Evolutionary conservation across 2,329 filamentous ascomycete genomes (phyloP), one percentile per base, ranked within the genome.

Genomic region (Thelonectria rubi): DNA sequence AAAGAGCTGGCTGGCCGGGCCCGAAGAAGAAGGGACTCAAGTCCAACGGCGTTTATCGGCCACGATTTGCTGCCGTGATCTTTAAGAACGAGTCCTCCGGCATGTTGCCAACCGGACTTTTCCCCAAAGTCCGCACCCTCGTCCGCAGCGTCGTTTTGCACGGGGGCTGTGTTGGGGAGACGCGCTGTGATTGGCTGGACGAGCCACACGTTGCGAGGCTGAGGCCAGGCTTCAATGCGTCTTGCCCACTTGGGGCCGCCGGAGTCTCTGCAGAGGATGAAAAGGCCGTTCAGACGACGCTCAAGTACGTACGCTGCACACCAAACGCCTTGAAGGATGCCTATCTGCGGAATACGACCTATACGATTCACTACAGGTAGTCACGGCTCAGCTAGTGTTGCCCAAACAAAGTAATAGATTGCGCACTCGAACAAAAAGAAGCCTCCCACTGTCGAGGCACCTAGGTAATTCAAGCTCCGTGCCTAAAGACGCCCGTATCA

Each of bases 401-500:
- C 24, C 34, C 21, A 51, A 57, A 18, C 48, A 58, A 46, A 62
- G 66, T 49, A 59, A 57, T 63, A 52, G 66, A 69, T 65, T 66
- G 63, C 51, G 42, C 70, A 67, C 60, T 72, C 66, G 68, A 72
- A 69, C 59, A 64, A 69, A n/a, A 65, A 69, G 66, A 69, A 66
- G 67, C 70, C 67, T 62, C 67, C 11, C 58, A 58, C 56, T 67
- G 51, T 57, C 30, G 55, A 70, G 68, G 64, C 65, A 66, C 66
- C 63, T 67, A 54, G 26, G 26, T 30, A 30, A 67, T 64, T 70
- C 66, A 72, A 72, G 69, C 70, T 67, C 70, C 70, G 65, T 69
- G 63, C 70, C 67, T 63, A 64, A 64, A 72, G 64, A 72, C 70
- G 70, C 70, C 70, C 69, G 69, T 72, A 67, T 70, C 70, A 72